Conservation (phyloP, 306 rosid species). For the Datisca glomerata region DNA sequence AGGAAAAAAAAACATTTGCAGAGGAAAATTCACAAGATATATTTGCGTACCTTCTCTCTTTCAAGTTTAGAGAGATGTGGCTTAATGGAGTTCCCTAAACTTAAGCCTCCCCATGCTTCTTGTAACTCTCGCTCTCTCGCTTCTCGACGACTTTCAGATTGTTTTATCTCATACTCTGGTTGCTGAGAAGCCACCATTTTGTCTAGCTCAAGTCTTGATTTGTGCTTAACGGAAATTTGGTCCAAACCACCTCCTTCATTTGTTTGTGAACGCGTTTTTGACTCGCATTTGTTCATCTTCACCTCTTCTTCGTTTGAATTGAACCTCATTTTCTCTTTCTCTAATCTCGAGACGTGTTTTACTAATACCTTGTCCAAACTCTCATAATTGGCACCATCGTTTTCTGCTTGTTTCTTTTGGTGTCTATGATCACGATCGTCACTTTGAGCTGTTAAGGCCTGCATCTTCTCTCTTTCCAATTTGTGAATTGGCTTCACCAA, state of each 20-base stretch:
- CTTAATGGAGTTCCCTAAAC: slow-evolving; percentile 75
- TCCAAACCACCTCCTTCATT: slow-evolving; percentile 44
- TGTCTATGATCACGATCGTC: slow-evolving; percentile 18
- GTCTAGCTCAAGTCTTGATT: slow-evolving; percentile 70
- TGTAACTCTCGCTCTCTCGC: slow-evolving; percentile 75
- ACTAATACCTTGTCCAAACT: slow-evolving; percentile 66
- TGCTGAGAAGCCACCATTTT: slow-evolving; percentile 47
- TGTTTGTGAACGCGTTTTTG: slow-evolving; percentile 15
- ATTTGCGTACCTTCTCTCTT: slow-evolving; percentile 71
- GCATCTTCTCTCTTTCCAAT: slow-evolving; percentile 57
- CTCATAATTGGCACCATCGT: slow-evolving; percentile 34
- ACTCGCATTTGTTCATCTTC: slow-evolving; percentile 23
- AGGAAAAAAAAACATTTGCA: neutral
- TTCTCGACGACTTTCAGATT: slow-evolving; percentile 37
- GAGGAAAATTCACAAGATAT: neutral
- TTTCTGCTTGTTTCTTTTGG: slow-evolving; percentile 24
- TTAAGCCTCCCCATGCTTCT: slow-evolving; percentile 77
- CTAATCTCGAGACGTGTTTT: slow-evolving; percentile 65
- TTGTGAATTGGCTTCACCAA: slow-evolving; percentile 50
- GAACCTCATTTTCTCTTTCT: slow-evolving; percentile 58
- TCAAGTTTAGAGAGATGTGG: slow-evolving; percentile 68
- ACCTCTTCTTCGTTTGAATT: slow-evolving; percentile 23
- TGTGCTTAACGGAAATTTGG: slow-evolving; percentile 53
- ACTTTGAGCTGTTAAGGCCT: slow-evolving; percentile 29
- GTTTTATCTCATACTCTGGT: slow-evolving; percentile 30